These are phyloP conservation scores for Nicotiana benthamiana DNA, from an alignment of 257 asterid species.

Conservation along the genomic window DNA sequence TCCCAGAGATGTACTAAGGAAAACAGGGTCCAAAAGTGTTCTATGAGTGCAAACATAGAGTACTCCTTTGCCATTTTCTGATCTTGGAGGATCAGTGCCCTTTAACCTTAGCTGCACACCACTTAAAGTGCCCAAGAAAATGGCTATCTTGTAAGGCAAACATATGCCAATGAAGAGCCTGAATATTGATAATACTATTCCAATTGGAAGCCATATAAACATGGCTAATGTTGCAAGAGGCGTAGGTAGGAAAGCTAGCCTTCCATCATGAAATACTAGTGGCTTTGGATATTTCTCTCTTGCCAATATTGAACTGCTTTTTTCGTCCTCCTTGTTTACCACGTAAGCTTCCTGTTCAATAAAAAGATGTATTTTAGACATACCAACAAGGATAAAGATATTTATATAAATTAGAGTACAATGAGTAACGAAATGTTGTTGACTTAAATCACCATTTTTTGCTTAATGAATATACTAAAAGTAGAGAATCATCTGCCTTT, in stretches of 20 bases:
- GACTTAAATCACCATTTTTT: background rate
- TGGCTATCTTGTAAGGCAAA: constrained; percentile 45
- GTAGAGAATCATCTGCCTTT: background rate
- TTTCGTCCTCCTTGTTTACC: constrained; percentile 40
- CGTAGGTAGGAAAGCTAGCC: constrained; percentile 80
- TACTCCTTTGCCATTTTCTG: constrained; percentile 34
- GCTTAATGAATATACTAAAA: background rate
- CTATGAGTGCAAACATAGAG: constrained; percentile 85
- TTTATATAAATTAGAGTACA: too few relatives aligned
- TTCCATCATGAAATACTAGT: constrained; percentile 78
- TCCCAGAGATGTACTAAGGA: constrained; percentile 43
- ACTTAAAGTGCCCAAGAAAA: constrained; percentile 31
- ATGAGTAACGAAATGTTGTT: background rate
- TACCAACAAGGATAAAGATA: too few relatives aligned
- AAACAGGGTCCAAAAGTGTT: constrained; percentile 74
- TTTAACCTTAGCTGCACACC: constrained; percentile 38
- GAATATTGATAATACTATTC: constrained; percentile 44
- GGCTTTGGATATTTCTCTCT: constrained; percentile 72
- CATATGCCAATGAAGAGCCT: constrained; percentile 43
- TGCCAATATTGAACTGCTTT: constrained; percentile 34
- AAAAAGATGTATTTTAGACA: background rate
- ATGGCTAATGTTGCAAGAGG: constrained; percentile 56
- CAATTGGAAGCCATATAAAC: constrained; percentile 83
- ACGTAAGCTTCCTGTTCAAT: constrained; percentile 63
- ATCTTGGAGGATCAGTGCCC: constrained; percentile 23